Evolutionary conservation across 2,329 filamentous ascomycete genomes (phyloP).

Genomic region (Beauveria pseudobassiana): DNA sequence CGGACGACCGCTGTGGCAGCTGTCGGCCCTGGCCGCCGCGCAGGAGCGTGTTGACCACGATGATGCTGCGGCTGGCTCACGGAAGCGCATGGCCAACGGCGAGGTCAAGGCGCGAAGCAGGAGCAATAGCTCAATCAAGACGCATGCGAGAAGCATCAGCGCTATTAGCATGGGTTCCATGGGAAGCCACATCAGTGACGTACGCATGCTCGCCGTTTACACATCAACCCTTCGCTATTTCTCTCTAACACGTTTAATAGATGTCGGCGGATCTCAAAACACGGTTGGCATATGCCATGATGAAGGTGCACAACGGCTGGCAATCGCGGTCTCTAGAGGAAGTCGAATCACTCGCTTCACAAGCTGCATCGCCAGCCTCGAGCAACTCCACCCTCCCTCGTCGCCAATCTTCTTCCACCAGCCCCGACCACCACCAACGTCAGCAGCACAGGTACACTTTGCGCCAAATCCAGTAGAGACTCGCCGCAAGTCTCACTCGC

Average conservation of each 20-base stretch:
- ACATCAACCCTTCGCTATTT: constrained; percentile 13
- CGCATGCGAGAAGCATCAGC: constrained; percentile 67
- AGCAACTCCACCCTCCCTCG: constrained; percentile 49
- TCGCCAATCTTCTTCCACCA: constrained; percentile 41
- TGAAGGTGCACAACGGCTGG: constrained; percentile 88
- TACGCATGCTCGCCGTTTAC: constrained; percentile 33
- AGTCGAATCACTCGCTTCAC: constrained; percentile 66
- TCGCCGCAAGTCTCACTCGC: constrained; percentile 28
- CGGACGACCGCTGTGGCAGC: constrained; percentile 47
- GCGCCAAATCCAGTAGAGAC: constrained; percentile 12
- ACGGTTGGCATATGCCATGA: constrained; percentile 84
- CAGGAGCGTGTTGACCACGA: constrained; percentile 39
- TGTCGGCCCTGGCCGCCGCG: constrained; percentile 51
- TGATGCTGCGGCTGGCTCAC: constrained; percentile 33
- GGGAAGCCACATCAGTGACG: constrained; percentile 70
- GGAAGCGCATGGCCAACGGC: constrained; percentile 73
- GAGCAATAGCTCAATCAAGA: constrained; percentile 40
- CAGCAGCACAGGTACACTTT: constrained; percentile 26
- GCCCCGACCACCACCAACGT: constrained; percentile 35
- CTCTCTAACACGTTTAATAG: constrained; percentile 33
- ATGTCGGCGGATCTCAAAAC: constrained; percentile 73
- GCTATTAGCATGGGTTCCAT: constrained; percentile 53
- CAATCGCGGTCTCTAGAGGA: constrained; percentile 71
- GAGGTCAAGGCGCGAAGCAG: constrained; percentile 51
- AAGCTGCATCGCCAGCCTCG: constrained; percentile 55